Evolutionary conservation across 2,329 filamentous ascomycete species (phyloP).

Genomic region (Fusarium albidum): DNA sequence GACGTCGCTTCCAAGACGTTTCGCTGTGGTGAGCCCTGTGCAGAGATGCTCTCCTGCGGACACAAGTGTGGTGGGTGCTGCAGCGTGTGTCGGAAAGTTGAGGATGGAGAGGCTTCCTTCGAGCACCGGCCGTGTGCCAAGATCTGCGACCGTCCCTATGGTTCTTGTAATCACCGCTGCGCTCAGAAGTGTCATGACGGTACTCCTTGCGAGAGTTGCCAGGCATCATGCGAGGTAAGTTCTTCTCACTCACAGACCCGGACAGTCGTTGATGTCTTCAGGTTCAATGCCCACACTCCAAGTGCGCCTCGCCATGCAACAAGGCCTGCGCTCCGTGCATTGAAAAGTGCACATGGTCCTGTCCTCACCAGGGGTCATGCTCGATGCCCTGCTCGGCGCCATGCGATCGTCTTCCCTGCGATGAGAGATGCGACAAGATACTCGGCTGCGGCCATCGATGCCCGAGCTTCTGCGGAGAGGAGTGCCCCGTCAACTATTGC

Average conservation of each 20-base stretch:
- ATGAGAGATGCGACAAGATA: slow-evolving; percentile 60
- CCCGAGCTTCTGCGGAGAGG: slow-evolving; percentile 70
- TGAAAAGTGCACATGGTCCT: slow-evolving; percentile 58
- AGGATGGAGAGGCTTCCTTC: not conserved
- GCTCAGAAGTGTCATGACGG: slow-evolving; percentile 19
- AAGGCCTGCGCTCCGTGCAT: slow-evolving; percentile 69
- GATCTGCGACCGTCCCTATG: slow-evolving; percentile 58
- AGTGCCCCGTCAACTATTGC: slow-evolving; percentile 64
- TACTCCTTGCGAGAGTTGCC: slow-evolving; percentile 56
- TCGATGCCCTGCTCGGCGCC: slow-evolving; percentile 69
- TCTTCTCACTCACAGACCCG: not conserved
- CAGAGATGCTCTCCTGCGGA: slow-evolving; percentile 48
- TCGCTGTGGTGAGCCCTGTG: slow-evolving; percentile 35
- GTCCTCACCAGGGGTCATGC: slow-evolving; percentile 60
- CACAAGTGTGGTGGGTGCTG: slow-evolving; percentile 37
- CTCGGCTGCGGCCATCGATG: slow-evolving; percentile 68
- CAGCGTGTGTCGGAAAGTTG: slow-evolving; percentile 1
- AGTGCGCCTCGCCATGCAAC: slow-evolving; percentile 59
- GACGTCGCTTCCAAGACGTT: slow-evolving; percentile 12
- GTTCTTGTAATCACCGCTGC: slow-evolving; percentile 67
- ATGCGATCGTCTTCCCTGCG: slow-evolving; percentile 71
- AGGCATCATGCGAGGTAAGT: slow-evolving; percentile 59
- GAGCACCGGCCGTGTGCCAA: slow-evolving; percentile 50
- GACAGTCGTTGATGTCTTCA: not conserved
- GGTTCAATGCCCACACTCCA: slow-evolving; percentile 63